Evolutionary conservation across 768 basidiomycete genomes (phyloP).

Genomic region (Podaxis sp.): DNA sequence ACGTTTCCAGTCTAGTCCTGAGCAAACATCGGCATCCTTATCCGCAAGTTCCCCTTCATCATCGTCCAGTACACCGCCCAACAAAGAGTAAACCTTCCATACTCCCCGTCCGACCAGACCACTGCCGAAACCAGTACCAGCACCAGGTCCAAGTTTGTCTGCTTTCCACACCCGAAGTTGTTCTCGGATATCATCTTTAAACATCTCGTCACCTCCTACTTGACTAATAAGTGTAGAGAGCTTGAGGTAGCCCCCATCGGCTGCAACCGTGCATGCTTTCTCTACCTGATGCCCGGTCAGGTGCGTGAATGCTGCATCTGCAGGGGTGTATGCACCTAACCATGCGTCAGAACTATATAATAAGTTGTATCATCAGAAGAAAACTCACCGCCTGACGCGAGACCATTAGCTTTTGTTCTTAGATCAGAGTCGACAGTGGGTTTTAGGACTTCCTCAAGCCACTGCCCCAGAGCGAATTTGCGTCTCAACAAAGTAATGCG

Average conservation of each 20-base stretch:
- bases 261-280: constrained; percentile 72
- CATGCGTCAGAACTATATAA: background rate
- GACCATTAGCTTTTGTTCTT: constrained; percentile 28
- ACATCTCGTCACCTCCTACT: constrained; percentile 74
- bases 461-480: constrained; percentile 77
- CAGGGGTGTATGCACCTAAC: constrained; percentile 37
- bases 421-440: constrained; percentile 73
- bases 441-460: constrained; percentile 78
- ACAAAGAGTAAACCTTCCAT: constrained; percentile 78
- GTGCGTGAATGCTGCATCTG: constrained; percentile 66
- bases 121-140: constrained; percentile 20
- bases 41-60: constrained; percentile 53
- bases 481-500: constrained; percentile 65
- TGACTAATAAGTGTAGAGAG: constrained; percentile 90
- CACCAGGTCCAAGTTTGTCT: constrained; percentile 48
- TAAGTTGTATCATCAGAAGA: background rate
- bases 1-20: constrained; percentile 91
- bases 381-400: constrained; percentile 25
- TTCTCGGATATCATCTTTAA: constrained; percentile 66
- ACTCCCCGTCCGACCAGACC: constrained; percentile 56
- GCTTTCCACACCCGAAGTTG: constrained; percentile 86
- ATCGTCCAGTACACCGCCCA: constrained; percentile 70
- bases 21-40: constrained; percentile 46
- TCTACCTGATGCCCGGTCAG: constrained; percentile 89
- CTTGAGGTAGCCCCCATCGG: constrained; percentile 76